Evolutionary conservation across 305 asterid species (phyloP).

Genomic region (Solanum aculeatissimum): DNA sequence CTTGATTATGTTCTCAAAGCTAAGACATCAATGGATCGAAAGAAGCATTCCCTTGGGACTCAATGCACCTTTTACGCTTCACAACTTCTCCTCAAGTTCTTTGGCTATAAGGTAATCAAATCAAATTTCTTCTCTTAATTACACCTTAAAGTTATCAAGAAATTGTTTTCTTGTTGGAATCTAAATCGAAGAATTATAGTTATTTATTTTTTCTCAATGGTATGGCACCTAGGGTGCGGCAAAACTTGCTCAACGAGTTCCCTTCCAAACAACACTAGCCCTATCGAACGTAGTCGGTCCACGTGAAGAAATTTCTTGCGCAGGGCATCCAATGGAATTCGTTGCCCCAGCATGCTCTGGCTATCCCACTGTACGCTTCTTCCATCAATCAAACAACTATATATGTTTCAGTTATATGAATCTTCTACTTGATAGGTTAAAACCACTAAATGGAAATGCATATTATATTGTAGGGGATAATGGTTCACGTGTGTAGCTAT

Average conservation of each 20-base stretch:
- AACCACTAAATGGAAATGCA: neutral
- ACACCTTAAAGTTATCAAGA: neutral
- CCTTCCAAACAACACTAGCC: constrained; percentile 8
- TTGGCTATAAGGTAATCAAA: constrained; percentile 18
- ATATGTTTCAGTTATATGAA: neutral
- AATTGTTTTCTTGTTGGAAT: neutral
- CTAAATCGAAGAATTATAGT: too few species aligned
- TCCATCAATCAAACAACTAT: neutral
- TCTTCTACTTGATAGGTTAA: neutral
- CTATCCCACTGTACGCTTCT: constrained; percentile 20
- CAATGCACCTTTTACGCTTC: constrained; percentile 5
- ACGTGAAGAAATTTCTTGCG: constrained; percentile 14
- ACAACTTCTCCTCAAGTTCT: constrained; percentile 9
- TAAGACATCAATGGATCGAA: constrained; percentile 18
- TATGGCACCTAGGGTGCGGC: neutral
- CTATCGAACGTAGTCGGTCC: constrained; percentile 29
- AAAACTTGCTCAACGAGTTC: neutral
- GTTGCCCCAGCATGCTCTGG: constrained; percentile 29
- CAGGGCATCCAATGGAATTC: constrained; percentile 17
- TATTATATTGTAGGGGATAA: constrained; percentile 1
- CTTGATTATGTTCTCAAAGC: constrained; percentile 26
- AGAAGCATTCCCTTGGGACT: constrained; percentile 21
- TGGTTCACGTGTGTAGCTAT: constrained; percentile 40
- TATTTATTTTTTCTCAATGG: neutral
- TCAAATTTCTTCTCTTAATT: neutral